phyloP scores from a whole-genome alignment of 805 yeast species.

The Metschnikowia hibisci region DNA sequence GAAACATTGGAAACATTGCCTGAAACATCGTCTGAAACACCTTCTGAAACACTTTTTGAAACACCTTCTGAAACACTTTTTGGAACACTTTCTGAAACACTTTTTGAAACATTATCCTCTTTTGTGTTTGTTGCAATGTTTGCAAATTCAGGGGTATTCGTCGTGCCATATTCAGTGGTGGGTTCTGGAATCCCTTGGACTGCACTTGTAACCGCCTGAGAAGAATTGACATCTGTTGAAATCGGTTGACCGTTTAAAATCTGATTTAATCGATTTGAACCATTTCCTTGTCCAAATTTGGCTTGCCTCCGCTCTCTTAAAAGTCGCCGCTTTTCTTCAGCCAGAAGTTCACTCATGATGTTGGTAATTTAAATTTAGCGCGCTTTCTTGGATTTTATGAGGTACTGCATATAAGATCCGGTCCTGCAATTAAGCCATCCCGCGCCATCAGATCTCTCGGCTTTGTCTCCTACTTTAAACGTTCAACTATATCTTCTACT shows the following conservation, averaged over 20 bases:
- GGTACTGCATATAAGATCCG: neutral
- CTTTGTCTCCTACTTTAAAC: no score
- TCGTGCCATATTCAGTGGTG: slow-evolving; percentile 2
- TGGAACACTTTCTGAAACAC: no score
- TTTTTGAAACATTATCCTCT: no score
- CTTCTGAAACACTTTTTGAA: no score
- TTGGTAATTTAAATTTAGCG: neutral
- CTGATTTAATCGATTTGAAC: slow-evolving; percentile 49
- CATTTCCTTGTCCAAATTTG: slow-evolving; percentile 54
- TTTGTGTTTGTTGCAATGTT: neutral
- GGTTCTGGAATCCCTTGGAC: neutral
- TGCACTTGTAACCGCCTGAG: neutral
- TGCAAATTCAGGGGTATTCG: neutral
- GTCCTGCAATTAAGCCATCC: no score
- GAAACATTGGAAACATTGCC: no score
- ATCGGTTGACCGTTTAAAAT: slow-evolving; percentile 27
- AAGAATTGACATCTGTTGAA: neutral
- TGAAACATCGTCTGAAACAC: no score
- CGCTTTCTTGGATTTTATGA: no score
- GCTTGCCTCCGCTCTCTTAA: slow-evolving; percentile 65
- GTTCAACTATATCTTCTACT: no score
- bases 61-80: no score
- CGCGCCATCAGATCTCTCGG: no score
- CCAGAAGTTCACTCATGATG: slow-evolving; percentile 42
- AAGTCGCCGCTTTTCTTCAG: slow-evolving; percentile 55